These are phyloP conservation scores for Aureobasidium vineae DNA, from an alignment of 2,329 filamentous ascomycete genomes.

Conservation along the genomic window DNA sequence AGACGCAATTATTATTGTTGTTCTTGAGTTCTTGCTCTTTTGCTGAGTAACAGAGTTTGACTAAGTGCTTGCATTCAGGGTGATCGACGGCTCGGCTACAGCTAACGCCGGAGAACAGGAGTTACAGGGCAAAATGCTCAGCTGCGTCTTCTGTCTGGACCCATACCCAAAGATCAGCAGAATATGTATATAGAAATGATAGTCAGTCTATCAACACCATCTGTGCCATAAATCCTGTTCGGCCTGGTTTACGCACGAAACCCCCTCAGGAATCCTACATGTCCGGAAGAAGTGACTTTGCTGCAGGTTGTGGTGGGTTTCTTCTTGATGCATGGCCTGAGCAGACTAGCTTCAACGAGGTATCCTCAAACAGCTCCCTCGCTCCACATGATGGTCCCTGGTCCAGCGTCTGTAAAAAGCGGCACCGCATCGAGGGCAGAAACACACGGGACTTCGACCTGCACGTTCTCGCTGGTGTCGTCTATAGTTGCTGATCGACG, in stretches of 20 bases:
- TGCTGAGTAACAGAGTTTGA: neutral
- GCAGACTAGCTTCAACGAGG: neutral
- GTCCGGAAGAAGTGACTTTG: neutral
- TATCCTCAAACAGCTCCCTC: conserved; percentile 5
- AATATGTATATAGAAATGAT: neutral
- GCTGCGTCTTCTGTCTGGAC: neutral
- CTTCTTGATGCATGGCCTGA: neutral
- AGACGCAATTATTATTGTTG: too few relatives aligned
- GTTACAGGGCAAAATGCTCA: neutral
- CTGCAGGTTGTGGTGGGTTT: neutral
- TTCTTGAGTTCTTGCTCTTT: too few relatives aligned
- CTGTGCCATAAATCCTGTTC: neutral
- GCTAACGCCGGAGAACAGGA: neutral
- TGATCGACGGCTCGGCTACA: conserved; percentile 3
- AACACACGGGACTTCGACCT: neutral
- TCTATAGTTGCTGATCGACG: conserved; percentile 12
- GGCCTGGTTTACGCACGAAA: neutral
- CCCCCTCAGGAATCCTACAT: neutral
- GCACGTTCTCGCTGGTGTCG: conserved; percentile 17
- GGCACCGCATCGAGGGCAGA: conserved; percentile 5
- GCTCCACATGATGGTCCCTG: conserved; percentile 10
- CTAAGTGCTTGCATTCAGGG: neutral
- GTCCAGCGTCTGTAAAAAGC: conserved; percentile 12
- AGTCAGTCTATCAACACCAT: neutral
- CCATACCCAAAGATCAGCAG: neutral